phyloP scores from a whole-genome alignment of 2,329 filamentous ascomycete species.

The Aspergillus pseudoterreus region DNA sequence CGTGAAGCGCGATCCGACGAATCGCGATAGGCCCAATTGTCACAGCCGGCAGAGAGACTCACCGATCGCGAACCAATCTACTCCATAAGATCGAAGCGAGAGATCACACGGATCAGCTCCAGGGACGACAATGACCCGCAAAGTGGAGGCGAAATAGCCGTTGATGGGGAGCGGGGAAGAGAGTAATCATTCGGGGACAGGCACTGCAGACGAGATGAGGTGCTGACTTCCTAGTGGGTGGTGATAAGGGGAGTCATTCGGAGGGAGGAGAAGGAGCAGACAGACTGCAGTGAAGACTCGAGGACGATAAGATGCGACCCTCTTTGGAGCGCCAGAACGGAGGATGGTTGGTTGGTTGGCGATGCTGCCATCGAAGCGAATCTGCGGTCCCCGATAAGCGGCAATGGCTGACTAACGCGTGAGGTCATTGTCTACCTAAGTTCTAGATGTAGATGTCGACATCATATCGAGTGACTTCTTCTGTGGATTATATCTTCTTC shows the following conservation, averaged over 20 bases:
- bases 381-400: not conserved
- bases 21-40: not conserved
- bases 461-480: too few species aligned
- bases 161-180: conserved; percentile 1
- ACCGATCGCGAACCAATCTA: not conserved
- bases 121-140: conserved; percentile 6
- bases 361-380: not conserved
- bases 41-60: not conserved
- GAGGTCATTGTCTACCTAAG: not conserved
- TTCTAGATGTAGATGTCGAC: not conserved
- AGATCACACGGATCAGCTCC: not conserved
- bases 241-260: not conserved
- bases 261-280: not conserved
- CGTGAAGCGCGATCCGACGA: not conserved
- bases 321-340: not conserved
- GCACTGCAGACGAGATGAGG: not conserved
- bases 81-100: not conserved
- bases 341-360: not conserved
- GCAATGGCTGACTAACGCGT: not conserved
- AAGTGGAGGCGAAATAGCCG: conserved; percentile 6
- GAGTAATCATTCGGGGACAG: not conserved
- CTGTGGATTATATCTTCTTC: too few species aligned
- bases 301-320: not conserved
- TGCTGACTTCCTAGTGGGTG: not conserved
- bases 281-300: not conserved